Base-by-base conservation (phyloP, 805 yeast species). In the Priceomyces melissophilus region DNA sequence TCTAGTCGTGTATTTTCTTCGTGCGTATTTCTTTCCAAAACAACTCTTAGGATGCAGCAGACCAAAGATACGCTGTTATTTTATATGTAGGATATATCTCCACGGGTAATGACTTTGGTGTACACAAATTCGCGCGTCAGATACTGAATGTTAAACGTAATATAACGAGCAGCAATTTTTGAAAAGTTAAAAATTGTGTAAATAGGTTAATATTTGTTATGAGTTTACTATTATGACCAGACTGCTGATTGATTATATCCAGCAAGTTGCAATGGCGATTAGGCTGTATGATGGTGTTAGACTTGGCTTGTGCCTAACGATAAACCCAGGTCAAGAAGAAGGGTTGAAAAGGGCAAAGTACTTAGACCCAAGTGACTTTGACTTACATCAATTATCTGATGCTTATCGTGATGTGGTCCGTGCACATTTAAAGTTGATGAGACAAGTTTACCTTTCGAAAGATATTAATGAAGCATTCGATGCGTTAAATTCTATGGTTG, bases 401-500 rank as follows among this genome's bases (percentile, higher is more conserved):
- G 61, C 58, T 49, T 68, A 66, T 46, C 58, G 60, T 31, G 60
- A 62, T 10, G 64, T 67, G 1, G 41, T 67, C 4, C 42, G 43
- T n/a, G 26, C 55, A 10, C 69, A 71, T 42, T 45, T 71, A 14
- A 52, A 57, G 41, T 48, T 68, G 32, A 61, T 68, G 60, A 58
- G 63, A 25, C 53, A 67, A n/a, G 58, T 60, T 30, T 61, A 61
- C 40, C 45, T 54, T 37, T 47, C 44, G 11, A 67, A 64, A 39
- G 61, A 67, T 38, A 58, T 71, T 16, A 61, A 58, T 23, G 39
- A 45, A 43, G 51, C 71, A 32, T 70, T 61, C 49, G 45, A 23
- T 32, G 58, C 43, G 57, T 63, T 67, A 35, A 64, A 70, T 39
- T 71, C 66, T 11, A 57, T 79, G 55, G 61, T 78, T 42, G 63